A percentile compares a stretch with the other conserved stretches of the same genome.
Evolutionary conservation across 2,329 filamentous ascomycete genomes (phyloP).

Genomic region (Colletotrichum sp.): DNA sequence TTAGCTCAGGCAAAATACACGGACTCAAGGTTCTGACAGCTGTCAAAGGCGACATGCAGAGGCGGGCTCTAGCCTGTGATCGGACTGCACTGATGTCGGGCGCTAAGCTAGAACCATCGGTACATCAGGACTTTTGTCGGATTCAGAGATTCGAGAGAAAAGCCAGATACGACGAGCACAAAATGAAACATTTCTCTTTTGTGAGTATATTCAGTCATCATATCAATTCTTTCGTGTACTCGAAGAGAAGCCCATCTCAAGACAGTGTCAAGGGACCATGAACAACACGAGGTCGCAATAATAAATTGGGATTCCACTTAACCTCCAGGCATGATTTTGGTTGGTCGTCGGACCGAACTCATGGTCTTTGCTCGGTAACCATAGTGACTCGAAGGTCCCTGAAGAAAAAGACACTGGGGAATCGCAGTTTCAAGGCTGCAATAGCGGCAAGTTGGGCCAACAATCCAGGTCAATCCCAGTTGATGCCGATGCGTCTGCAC

Average conservation of each 20-base stretch:
- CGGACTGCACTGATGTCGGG: background rate
- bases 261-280: too few species aligned
- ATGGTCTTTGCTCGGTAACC: background rate
- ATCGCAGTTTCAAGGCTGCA: background rate
- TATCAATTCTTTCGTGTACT: too few species aligned
- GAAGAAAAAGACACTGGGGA: background rate
- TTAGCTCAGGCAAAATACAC: background rate
- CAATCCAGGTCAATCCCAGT: background rate
- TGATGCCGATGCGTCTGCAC: background rate
- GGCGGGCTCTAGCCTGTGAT: background rate
- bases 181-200: too few species aligned
- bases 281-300: too few species aligned
- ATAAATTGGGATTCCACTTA: background rate
- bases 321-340: background rate
- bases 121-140: background rate
- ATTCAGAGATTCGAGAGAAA: background rate
- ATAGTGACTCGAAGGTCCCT: background rate
- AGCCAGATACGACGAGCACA: too few species aligned
- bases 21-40: background rate
- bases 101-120: background rate
- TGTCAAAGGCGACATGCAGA: background rate
- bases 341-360: background rate
- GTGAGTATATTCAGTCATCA: too few species aligned
- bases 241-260: too few species aligned
- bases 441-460: background rate